Base-by-base conservation (phyloP, 129 eudicot species). In the Chrysanthemum lavandulifolium region DNA sequence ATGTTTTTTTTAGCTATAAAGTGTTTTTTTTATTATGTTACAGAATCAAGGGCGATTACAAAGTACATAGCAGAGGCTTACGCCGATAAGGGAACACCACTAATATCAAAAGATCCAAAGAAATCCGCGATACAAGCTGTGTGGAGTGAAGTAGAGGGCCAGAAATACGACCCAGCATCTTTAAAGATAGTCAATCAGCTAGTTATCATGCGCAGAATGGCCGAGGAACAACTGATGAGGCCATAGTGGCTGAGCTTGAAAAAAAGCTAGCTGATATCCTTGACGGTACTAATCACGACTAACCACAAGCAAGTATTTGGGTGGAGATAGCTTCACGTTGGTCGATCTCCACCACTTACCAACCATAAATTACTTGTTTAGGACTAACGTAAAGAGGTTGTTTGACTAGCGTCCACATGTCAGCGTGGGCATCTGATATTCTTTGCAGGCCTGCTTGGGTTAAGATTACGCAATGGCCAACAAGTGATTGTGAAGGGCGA, bases 331-430 rank as follows among this genome's bases (percentile, higher is more conserved):
- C 18, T 91, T 67, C 82, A 69, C 88, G 13, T 73, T 91, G 49
- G 96, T 79, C 10, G 97, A 91, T 86, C 83, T 91, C 2, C 84
- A 86, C 21, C 97, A 91, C 71, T 67, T 86, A 1, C 97, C 96
- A 0, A 31, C 25, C 50, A 4, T 81, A 0, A 57, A 80, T 15
- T 73, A 29, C 72, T 54, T 91, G 80, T 48, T 70, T 76, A 71
- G 31, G 14, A 83, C 95, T 11, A 75, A 76, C 10, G 75, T 65
- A 31, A 76, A 79, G 73, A 72, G 68, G 12, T 3, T 84, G 74
- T 79, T 87, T 40, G 86, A 83, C 6, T 49, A n/a, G 16, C 59
- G 60, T 29, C 76, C 61, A 0, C 76, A 72, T 48, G 68, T 72
- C 0, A 72, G 75, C 69, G 88, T 60, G 85, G 87, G 14, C 82